Evolutionary conservation across 2,329 filamentous ascomycete genomes (phyloP), one percentile per base, ranked within the genome.

Genomic region (Botryotinia convoluta): DNA sequence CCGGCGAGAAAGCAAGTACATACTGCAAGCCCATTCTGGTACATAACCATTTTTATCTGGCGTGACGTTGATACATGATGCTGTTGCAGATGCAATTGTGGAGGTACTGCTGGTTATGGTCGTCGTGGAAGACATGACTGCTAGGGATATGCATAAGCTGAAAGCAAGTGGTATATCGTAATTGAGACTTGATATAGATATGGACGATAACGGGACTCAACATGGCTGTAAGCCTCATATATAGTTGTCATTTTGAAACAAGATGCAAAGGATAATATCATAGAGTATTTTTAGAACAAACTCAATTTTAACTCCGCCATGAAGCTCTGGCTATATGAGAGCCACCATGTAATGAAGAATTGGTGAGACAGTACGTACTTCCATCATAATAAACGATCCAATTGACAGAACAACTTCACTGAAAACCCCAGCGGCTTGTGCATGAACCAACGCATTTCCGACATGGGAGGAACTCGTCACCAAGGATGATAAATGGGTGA

Each of bases 11-110:
- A 29, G 20, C 0, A 14, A 51, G 2, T 3, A 54, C 26, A 26
- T 22, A 39, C 64, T 79, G 71, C 82, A 84, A 3, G 81, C 78
- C 51, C 79, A 80, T 20, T 79, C 78, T 4, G 82, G 81, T 4
- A 83, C 77, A 69, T 57, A 63, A 16, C 62, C 62, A 37, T 69
- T 64, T 20, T 74, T 69, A 14, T 59, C 72, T 35, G 54, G 61
- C 18, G 18, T 62, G 26, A 67, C 22, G 12, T 67, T 65, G 12
- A 70, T 48, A 42, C 60, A 71, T 8, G 59, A 61, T 22, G 32
- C 35, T 18, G 18, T 71, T 26, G 71, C 57, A 32, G 57, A 73
- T 35, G 32, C 51, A 18, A 3, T 39, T 20, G 45, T 35, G n/a
- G 26, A 67, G 10, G 14, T 20, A 67, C 45, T 67, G 64, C 35